These are phyloP conservation scores for Polyporus arcularius DNA, from an alignment of 768 basidiomycete genomes.

Conservation along the genomic window DNA sequence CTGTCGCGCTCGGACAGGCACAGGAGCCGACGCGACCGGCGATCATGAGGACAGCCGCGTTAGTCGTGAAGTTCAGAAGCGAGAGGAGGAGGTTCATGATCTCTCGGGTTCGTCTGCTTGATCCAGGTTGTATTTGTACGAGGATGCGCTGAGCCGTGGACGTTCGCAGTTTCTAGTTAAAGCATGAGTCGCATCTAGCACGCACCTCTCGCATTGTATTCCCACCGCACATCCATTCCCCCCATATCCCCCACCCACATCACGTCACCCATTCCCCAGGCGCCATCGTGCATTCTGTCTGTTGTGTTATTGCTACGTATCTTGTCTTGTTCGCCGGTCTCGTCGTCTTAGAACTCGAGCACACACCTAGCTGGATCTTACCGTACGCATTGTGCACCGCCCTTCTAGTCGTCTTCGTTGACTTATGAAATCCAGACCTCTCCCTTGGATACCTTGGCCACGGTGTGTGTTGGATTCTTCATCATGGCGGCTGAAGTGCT, in stretches of 20 bases:
- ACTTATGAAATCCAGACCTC: constrained; percentile 2
- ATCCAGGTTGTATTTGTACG: constrained; percentile 21
- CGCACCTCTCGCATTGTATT: constrained; percentile 15
- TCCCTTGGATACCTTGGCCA: not conserved
- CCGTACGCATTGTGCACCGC: constrained; percentile 10
- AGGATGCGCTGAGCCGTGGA: constrained; percentile 16
- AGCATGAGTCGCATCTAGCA: constrained; percentile 19
- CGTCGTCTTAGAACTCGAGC: constrained; percentile 7
- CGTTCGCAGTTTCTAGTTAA: constrained; percentile 7
- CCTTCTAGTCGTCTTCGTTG: constrained; percentile 8
- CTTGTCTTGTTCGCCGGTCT: not conserved
- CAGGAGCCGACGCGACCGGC: constrained; percentile 43
- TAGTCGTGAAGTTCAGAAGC: not conserved
- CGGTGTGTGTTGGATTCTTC: not conserved
- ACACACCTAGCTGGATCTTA: constrained; percentile 17
- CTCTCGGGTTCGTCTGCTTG: constrained; percentile 16
- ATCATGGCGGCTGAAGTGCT: not conserved
- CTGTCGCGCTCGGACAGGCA: constrained; percentile 40
- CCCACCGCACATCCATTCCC: not conserved
- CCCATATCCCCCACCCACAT: not conserved
- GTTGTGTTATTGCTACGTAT: constrained; percentile 24
- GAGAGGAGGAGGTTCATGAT: constrained; percentile 6
- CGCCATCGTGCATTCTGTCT: constrained; percentile 8
- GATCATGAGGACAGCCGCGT: constrained; percentile 20
- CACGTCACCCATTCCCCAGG: not conserved